Evolutionary conservation across 108 stramenopile genomes (phyloP).

Genomic region (Pelagomonas calceolata): DNA sequence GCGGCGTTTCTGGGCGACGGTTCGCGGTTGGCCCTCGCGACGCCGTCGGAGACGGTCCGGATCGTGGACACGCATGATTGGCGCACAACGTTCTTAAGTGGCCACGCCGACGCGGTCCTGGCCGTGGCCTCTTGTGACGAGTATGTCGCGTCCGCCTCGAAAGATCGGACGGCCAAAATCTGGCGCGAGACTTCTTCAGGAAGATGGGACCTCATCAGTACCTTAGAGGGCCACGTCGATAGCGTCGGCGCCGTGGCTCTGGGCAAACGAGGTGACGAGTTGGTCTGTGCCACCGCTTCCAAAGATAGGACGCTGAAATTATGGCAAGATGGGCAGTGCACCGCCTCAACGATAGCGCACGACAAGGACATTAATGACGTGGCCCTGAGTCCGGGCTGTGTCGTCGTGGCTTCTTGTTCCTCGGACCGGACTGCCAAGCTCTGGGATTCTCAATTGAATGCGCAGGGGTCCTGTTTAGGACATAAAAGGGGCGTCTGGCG

Average conservation of each 20-base stretch:
- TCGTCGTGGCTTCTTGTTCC: constrained; percentile 38
- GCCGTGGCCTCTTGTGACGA: not conserved
- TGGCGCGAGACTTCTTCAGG: not conserved
- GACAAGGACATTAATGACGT: constrained; percentile 42
- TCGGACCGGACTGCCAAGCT: constrained; percentile 39
- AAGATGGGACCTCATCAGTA: not conserved
- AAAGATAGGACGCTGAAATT: constrained; percentile 35
- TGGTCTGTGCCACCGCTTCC: constrained; percentile 13
- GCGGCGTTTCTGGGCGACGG: not conserved
- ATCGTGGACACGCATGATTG: not conserved
- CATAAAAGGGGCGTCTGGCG: constrained; percentile 49
- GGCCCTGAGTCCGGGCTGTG: constrained; percentile 33
- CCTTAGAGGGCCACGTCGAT: constrained; percentile 14
- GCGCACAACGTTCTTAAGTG: not conserved
- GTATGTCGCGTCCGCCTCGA: constrained; percentile 28
- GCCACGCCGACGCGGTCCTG: constrained; percentile 17
- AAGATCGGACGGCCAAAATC: constrained; percentile 21
- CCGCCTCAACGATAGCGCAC: constrained; percentile 27
- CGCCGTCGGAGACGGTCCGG: not conserved
- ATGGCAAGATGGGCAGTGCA: constrained; percentile 6
- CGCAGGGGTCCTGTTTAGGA: constrained; percentile 23
- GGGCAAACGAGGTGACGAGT: not conserved
- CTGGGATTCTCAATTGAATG: constrained; percentile 21
- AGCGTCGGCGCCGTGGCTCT: constrained; percentile 16
- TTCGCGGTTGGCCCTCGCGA: not conserved